Evolutionary conservation across 164 flowering plant species (phyloP), one percentile per base, ranked within the genome.

Genomic region (Berberis vulgaris): DNA sequence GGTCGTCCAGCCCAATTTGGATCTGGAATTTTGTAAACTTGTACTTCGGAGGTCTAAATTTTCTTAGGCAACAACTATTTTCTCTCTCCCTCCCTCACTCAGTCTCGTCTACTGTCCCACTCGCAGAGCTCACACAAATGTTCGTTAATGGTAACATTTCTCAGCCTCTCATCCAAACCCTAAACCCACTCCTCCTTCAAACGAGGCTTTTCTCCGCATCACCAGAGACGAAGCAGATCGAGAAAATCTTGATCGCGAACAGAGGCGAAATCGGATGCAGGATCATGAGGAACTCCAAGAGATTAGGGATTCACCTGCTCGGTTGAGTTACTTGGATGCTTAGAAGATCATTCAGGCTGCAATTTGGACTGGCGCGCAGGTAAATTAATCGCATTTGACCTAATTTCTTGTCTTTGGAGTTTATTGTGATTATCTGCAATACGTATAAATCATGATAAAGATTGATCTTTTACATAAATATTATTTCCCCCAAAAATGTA

Each of bases 221-320:
- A 49, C 3, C 52, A 43, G 64, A 26, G 26, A 45, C 38, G 6
- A 55, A 57, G 41, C 11, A 59, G 45, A 60, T 91, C 1, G 96
- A 94, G 84, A 94, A 94, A 72, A 86, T 95, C 49, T 65, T 95
- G 52, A 71, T 95, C 13, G 97, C 99, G 0, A 91, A 95, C 74
- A 71, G 99, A 73, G 97, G 99, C 61, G 99, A 95, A 65, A 89
- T 95, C 1, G 97, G 96, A 8, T 89, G 96, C 78, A 71, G 99
- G 60, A 84, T 95, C 57, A 89, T 85, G 65, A 71, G 92, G 65
- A 91, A 96, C 1, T 87, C 99, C 10, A 87, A 78, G 82, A 68
- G 90, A 41, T 69, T 95, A 11, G 97, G 99, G 49, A 86, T 95
- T 54, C 99, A 1, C 90, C 96, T 43, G 87, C 99, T 71, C 81